Base-by-base conservation (phyloP, 208 protist species). In the Novymonas esmeraldas region DNA sequence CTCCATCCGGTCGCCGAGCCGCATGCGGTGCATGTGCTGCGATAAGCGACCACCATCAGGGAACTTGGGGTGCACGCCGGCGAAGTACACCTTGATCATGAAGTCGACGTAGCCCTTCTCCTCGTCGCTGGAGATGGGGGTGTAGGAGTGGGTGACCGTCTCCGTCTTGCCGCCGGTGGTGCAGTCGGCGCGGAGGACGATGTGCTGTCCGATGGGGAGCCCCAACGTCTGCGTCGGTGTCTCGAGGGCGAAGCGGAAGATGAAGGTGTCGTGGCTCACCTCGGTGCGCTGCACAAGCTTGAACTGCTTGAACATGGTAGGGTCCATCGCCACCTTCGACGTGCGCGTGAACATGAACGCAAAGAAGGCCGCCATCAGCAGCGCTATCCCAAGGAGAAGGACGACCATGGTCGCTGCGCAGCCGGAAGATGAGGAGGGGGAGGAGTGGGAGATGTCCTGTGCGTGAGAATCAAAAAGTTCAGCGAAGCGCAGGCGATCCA, bases 81-180 rank as follows among this genome's bases (percentile, higher is more conserved):
- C 78, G 44, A 90, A 88, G 83, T 98, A 98, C 28, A 98, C 85
- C 73, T 98, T 98, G 56, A 98, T 83, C 38, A 97, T 79, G 49
- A 98, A 90, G 54, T 98, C 94, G 6, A 98, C 91, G 75, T 92
- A 88, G 56, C 94, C 95, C 52, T 85, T 68, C 26, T 97, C 89
- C 36, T 94, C 90, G 57, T 98, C 83, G 38, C 76, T 87, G 16
- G 81, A 86, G 58, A 95, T 91, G 45, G 95, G 95, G 4, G 95
- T 98, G 83, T 98, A 98, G 38, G 90, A 73, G 69, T 97, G 88
- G 45, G 85, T 61, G 6, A 81, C 76, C 34, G 78, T 66, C 63
- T 95, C 81, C 28, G 72, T 58, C 51, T 89, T 84, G 24, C 73
- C 79, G 6, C 34, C 70, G 24, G 44, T 78, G 6, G 68, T 70